Evolutionary conservation across 83 land plant species (phyloP).

Genomic region (Isoetes engelmannii): DNA sequence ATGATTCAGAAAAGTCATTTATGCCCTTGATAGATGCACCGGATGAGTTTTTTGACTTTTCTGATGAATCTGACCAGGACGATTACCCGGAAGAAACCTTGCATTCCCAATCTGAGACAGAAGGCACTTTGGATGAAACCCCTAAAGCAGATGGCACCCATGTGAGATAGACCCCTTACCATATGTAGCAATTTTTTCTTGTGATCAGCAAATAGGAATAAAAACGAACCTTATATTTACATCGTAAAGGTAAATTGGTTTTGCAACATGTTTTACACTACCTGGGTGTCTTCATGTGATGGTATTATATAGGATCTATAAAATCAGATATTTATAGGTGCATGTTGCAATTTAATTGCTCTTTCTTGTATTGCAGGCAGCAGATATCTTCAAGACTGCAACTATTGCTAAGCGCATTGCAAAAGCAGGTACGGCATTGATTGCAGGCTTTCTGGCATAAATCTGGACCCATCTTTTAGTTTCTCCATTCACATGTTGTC

Average conservation of each 20-base stretch:
- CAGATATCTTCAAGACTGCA: neutral
- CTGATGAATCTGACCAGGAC: slow-evolving; percentile 50
- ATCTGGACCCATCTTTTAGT: too few species aligned
- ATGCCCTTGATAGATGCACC: slow-evolving; percentile 7
- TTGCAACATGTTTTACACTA: too few species aligned
- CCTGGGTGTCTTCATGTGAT: too few species aligned
- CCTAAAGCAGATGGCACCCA: neutral
- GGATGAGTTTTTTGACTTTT: slow-evolving; percentile 88
- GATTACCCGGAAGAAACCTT: slow-evolving; percentile 13
- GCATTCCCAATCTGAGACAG: slow-evolving; percentile 26
- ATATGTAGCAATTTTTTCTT: too few species aligned
- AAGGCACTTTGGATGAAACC: slow-evolving; percentile 30
- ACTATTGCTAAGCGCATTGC: slow-evolving; percentile 16
- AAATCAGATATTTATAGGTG: too few species aligned
- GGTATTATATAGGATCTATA: too few species aligned
- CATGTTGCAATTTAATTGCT: neutral
- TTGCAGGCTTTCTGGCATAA: neutral
- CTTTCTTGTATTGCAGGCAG: neutral
- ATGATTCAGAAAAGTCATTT: slow-evolving; percentile 7
- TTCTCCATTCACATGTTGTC: too few species aligned
- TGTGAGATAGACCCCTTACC: neutral
- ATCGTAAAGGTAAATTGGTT: too few species aligned
- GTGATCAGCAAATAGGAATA: too few species aligned
- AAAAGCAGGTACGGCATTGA: slow-evolving; percentile 31
- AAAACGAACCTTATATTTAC: too few species aligned